Evolutionary conservation across 306 rosid species (phyloP), one percentile per base, ranked within the genome.

Genomic region (Mimosa bimucronata): DNA sequence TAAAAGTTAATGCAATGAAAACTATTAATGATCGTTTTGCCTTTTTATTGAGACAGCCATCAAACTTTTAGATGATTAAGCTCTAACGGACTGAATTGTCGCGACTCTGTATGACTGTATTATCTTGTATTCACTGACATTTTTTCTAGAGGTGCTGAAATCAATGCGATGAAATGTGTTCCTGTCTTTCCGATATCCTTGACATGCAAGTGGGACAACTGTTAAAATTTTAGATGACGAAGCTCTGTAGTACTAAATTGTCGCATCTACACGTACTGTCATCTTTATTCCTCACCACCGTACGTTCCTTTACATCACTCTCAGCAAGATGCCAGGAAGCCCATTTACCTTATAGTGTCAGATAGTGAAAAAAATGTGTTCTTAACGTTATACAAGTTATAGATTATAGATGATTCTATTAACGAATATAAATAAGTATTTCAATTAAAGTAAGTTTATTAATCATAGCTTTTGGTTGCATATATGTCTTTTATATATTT

Each of bases 71-170:
- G 77, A 44, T 45, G 25, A 55, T 75, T 50, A 53, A 69, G 66
- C 7, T 25, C 11, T 50, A 48, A 29, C 16, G 26, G 62, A 50
- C n/a, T 30, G 11, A 28, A 30, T 34, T 73, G 64, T 53, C 18
- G 66, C 8, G 23, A 34, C 66, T n/a, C 10, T 30, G 50, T 15
- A 23, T 55, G n/a, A 55, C 66, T 53, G n/a, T 31, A 21, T 34
- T 53, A 53, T 93, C 9, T 66, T 37, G 72, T 46, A 37, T 28
- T 38, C 19, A 66, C 18, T 19, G 3, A 4, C 72, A 4, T 11
- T 66, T 34, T 34, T 96, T 82, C 98, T 94, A 0, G 98, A 96
- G 98, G 99, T 90, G 85, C 71, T 25, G 40, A 53, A 28, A 34
- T 38, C 23, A n/a, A 37, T n/a, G 30, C 23, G 0, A 37, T 28